Evolutionary conservation across 2,329 filamentous ascomycete genomes (phyloP).

Genomic region (Tolypocladium sp.): DNA sequence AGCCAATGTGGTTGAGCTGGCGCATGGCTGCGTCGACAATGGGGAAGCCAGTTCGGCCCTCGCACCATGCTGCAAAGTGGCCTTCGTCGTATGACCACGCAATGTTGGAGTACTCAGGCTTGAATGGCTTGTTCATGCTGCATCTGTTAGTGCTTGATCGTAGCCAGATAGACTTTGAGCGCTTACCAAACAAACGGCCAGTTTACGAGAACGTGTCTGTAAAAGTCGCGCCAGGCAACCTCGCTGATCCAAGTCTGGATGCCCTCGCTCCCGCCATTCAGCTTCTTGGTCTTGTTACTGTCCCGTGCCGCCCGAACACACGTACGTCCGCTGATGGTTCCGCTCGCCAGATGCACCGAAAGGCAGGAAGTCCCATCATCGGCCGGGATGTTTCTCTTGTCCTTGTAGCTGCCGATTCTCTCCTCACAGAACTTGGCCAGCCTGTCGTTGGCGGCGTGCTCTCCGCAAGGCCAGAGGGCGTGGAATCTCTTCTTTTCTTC

Average conservation of each 20-base stretch:
- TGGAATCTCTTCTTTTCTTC: constrained; percentile 50
- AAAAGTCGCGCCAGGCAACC: constrained; percentile 81
- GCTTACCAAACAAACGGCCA: constrained; percentile 75
- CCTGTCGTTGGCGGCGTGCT: constrained; percentile 58
- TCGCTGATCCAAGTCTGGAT: constrained; percentile 71
- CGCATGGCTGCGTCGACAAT: constrained; percentile 85
- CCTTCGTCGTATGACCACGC: constrained; percentile 67
- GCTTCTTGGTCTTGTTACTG: constrained; percentile 51
- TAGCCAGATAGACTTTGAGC: too few relatives aligned
- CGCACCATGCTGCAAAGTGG: constrained; percentile 64
- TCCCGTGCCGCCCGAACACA: constrained; percentile 55
- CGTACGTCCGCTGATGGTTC: constrained; percentile 59
- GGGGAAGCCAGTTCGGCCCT: constrained; percentile 69
- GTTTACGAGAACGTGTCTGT: constrained; percentile 73
- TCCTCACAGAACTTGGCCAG: constrained; percentile 60
- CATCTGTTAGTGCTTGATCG: not conserved
- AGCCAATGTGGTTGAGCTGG: constrained; percentile 58
- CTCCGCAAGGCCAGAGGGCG: constrained; percentile 64
- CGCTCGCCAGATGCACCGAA: constrained; percentile 62
- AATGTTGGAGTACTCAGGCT: constrained; percentile 76
- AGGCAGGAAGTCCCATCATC: constrained; percentile 56
- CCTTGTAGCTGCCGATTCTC: constrained; percentile 51
- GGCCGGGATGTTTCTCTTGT: constrained; percentile 57
- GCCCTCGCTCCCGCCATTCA: constrained; percentile 58
- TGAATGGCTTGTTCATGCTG: constrained; percentile 55